Evolutionary conservation across 805 yeast species (phyloP), one percentile per base, ranked within the genome.

Genomic region (Lachancea thermotolerans): DNA sequence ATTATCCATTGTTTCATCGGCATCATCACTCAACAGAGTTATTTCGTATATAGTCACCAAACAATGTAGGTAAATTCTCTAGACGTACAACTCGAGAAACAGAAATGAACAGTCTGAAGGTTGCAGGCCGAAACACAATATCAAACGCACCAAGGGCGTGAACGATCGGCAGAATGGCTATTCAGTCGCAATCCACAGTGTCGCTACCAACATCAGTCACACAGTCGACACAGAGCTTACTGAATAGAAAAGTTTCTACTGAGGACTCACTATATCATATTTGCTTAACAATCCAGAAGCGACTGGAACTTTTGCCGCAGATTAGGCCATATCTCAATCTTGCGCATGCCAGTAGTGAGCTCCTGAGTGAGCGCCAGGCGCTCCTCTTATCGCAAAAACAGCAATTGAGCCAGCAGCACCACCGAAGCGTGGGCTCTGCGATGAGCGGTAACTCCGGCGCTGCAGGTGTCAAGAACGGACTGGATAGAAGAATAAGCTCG

Each of bases 301-400:
- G 82, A 48, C 64, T 88, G 31, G 77, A 75, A 43, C 65, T 69
- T 35, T 73, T 85, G 17, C 79, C 84, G 0, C 89, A 82, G 15
- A 72, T 88, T 73, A 75, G 73, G 32, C 83, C 89, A 34, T 84
- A 79, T 60, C 59, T 85, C 47, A 74, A 75, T 44, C 67, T 78
- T 32, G 90, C 91, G 2, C 75, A 74, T 59, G 69, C 75, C 10
- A 71, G 80, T 11, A 85, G 89, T 6, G 90, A 84, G 57, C 77
- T 74, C 30, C 67, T 79, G 40, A 77, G 85, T 38, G 91, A 84
- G 58, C 82, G 81, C 54, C 93, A 85, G 65, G 85, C 89, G 0
- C 64, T 69, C 34, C 48, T 66, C 4, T 47, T 70, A n/a, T 68
- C 74, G 3, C 74, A 70, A 49, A 67, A 65, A 42, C 65, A 63